Conservation (phyloP, 768 basidiomycete species). For the Suillus subluteus region DNA sequence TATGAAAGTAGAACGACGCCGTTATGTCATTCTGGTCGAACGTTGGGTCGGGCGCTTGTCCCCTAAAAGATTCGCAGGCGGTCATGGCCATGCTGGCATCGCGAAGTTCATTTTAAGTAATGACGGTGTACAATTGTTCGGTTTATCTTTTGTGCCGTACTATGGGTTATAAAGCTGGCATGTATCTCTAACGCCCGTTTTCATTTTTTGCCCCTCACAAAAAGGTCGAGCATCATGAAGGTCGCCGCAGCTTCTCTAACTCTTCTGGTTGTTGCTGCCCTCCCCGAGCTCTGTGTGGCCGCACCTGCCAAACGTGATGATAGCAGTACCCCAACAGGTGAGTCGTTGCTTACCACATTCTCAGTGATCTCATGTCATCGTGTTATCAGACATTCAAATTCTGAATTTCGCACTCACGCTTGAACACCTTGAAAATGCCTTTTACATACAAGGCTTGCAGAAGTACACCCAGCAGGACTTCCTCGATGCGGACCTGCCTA, state of each 20-base stretch:
- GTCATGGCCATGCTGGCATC: neutral
- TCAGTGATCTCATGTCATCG: neutral
- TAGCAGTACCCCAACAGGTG: conserved; percentile 9
- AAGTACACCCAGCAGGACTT: conserved; percentile 44
- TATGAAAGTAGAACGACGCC: neutral
- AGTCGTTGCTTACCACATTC: neutral
- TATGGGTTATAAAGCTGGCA: conserved; percentile 1
- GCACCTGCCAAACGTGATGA: conserved; percentile 3
- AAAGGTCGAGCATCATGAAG: conserved; percentile 6
- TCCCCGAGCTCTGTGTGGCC: neutral
- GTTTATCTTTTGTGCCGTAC: neutral
- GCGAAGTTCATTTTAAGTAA: neutral
- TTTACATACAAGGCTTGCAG: conserved; percentile 36
- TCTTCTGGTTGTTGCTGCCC: conserved; percentile 3
- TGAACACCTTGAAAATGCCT: conserved; percentile 41
- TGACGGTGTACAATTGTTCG: neutral
- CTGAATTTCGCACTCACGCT: conserved; percentile 40
- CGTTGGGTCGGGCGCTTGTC: neutral
- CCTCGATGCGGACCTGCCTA: conserved; percentile 37
- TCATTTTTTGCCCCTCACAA: neutral
- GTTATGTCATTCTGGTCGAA: too few species aligned
- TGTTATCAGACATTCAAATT: conserved; percentile 25
- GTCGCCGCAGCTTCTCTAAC: neutral
- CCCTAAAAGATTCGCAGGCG: neutral
- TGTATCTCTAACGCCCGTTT: neutral